phyloP scores from a whole-genome alignment of 2,329 filamentous ascomycete genomes.

The Elsinoe arachidis region DNA sequence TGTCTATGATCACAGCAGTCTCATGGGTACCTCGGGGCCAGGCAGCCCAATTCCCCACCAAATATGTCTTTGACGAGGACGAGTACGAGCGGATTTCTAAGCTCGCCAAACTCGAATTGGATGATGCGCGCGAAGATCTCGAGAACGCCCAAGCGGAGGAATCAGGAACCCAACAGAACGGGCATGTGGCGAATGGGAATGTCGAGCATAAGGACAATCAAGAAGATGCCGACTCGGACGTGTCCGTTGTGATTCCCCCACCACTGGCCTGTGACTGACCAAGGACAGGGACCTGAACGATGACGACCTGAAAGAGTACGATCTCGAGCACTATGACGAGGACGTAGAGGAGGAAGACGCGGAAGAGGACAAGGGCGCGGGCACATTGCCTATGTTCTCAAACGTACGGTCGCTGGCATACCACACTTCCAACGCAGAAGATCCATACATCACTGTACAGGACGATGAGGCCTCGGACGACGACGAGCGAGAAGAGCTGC shows the following conservation, averaged over 20 bases:
- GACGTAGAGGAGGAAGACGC: slow-evolving; percentile 59
- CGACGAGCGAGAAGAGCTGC: slow-evolving; percentile 85
- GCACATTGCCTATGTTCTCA: slow-evolving; percentile 84
- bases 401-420: slow-evolving; percentile 91
- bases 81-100: slow-evolving; percentile 44
- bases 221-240: slow-evolving; percentile 8
- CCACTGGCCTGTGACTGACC: background rate
- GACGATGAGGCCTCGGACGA: slow-evolving; percentile 58
- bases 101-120: slow-evolving; percentile 58
- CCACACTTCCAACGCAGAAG: slow-evolving; percentile 86
- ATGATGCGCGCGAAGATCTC: slow-evolving; percentile 84
- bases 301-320: slow-evolving; percentile 90
- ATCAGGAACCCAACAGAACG: slow-evolving; percentile 23
- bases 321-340: slow-evolving; percentile 92
- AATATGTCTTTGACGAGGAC: slow-evolving; percentile 44
- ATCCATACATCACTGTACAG: slow-evolving; percentile 90
- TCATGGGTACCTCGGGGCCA: slow-evolving; percentile 46
- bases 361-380: slow-evolving; percentile 39
- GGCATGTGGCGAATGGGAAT: slow-evolving; percentile 20
- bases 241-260: background rate
- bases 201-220: slow-evolving; percentile 16
- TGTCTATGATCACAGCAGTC: slow-evolving; percentile 49
- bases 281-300: slow-evolving; percentile 38
- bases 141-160: slow-evolving; percentile 50
- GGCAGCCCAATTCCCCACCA: slow-evolving; percentile 41